These are phyloP conservation scores for Fistulinella prunicolor DNA, from an alignment of 768 basidiomycete genomes.

Conservation along the genomic window DNA sequence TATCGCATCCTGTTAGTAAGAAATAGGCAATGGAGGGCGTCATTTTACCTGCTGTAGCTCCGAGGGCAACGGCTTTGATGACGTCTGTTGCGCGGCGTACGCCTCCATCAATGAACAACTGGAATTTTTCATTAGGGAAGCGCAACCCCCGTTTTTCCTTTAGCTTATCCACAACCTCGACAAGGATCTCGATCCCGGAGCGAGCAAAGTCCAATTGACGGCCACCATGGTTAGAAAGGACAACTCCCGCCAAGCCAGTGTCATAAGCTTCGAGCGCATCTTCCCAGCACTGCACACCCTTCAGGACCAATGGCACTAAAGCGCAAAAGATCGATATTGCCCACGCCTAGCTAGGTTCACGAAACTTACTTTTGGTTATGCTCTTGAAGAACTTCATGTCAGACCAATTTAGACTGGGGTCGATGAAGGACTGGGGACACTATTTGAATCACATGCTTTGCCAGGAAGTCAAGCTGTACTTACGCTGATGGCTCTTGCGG, in stretches of 20 bases:
- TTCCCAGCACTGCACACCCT: slow-evolving; percentile 90
- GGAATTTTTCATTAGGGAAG: slow-evolving; percentile 78
- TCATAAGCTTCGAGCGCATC: slow-evolving; percentile 88
- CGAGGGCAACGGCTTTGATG: slow-evolving; percentile 82
- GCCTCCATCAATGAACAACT: slow-evolving; percentile 92
- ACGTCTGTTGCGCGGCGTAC: slow-evolving; percentile 89
- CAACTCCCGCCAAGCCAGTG: slow-evolving; percentile 65
- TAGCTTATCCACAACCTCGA: slow-evolving; percentile 76
- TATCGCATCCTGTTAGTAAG: slow-evolving; percentile 21
- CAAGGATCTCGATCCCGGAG: slow-evolving; percentile 87
- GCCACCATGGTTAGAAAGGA: slow-evolving; percentile 87
- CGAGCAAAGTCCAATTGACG: slow-evolving; percentile 78
- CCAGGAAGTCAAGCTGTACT: slow-evolving; percentile 17
- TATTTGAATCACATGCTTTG: neutral
- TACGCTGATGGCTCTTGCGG: slow-evolving; percentile 90
- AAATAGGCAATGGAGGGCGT: neutral
- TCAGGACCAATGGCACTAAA: slow-evolving; percentile 84
- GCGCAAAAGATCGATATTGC: slow-evolving; percentile 2
- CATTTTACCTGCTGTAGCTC: slow-evolving; percentile 73
- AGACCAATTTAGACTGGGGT: slow-evolving; percentile 81
- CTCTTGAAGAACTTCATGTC: slow-evolving; percentile 67
- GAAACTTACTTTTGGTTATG: slow-evolving; percentile 59
- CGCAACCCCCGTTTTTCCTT: slow-evolving; percentile 60
- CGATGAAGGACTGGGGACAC: slow-evolving; percentile 77
- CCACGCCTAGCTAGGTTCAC: slow-evolving; percentile 6